These are phyloP conservation scores for Peterozyma toletana DNA, from an alignment of 805 yeast genomes.

Conservation along the genomic window DNA sequence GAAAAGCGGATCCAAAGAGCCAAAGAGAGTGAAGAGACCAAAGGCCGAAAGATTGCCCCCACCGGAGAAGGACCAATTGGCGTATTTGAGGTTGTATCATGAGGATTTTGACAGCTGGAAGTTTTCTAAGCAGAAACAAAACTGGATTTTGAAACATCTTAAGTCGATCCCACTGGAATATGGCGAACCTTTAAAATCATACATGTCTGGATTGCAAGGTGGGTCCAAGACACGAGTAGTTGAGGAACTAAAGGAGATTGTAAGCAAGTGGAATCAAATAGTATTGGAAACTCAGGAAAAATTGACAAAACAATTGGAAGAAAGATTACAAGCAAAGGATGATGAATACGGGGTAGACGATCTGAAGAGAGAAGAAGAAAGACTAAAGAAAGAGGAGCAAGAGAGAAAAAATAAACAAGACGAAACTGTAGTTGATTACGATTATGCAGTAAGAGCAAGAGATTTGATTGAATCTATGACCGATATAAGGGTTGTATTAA, in stretches of 20 bases:
- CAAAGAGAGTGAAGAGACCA: conserved; percentile 65
- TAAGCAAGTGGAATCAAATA: conserved; percentile 50
- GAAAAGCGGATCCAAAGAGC: conserved; percentile 36
- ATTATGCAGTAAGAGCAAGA: conserved; percentile 35
- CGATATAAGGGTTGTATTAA: conserved; percentile 26
- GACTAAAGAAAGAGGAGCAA: conserved; percentile 8
- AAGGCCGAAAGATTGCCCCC: conserved; percentile 62
- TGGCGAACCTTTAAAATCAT: conserved; percentile 39
- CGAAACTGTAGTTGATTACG: conserved; percentile 22
- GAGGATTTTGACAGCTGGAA: conserved; percentile 64
- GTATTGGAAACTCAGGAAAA: conserved; percentile 33
- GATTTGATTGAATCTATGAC: conserved; percentile 24
- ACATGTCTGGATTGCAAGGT: conserved; percentile 61
- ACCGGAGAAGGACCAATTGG: conserved; percentile 71
- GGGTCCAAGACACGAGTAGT: conserved; percentile 55
- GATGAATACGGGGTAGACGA: conserved; percentile 12
- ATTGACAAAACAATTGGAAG: conserved; percentile 27
- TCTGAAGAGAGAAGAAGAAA: conserved; percentile 12
- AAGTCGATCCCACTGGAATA: conserved; percentile 44
- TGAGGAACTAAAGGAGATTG: conserved; percentile 36
- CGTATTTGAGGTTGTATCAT: conserved; percentile 51
- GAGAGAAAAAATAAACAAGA: conserved; percentile 7
- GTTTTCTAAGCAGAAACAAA: conserved; percentile 80
- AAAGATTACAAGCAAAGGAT: not conserved
- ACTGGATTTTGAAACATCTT: conserved; percentile 70